phyloP scores from a whole-genome alignment of 352 stramenopile species.

The Thalassiosira oceanica region DNA sequence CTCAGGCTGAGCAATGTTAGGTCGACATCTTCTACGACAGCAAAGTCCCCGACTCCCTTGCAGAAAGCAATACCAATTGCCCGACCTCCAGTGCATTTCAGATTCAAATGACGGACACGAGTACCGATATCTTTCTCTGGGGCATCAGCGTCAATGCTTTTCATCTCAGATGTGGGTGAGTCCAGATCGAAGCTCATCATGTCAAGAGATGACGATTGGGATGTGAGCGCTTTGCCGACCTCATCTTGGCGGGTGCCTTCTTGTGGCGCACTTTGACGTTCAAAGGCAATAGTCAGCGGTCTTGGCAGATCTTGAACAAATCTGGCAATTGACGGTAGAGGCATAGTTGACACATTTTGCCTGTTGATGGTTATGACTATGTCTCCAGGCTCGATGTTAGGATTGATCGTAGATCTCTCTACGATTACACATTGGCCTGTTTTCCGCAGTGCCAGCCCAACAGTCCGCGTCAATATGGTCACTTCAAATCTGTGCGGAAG shows the following conservation, averaged over 20 bases:
- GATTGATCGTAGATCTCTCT: slow-evolving; percentile 18
- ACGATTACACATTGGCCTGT: slow-evolving; percentile 27
- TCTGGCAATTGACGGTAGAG: slow-evolving; percentile 26
- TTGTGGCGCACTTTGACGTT: background rate
- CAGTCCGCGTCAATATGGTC: slow-evolving; percentile 29
- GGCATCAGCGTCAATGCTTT: background rate
- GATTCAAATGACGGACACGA: slow-evolving; percentile 8
- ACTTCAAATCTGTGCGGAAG: slow-evolving; percentile 35
- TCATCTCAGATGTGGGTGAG: background rate
- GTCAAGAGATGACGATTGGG: slow-evolving; percentile 21
- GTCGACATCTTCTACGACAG: slow-evolving; percentile 41
- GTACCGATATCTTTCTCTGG: no score
- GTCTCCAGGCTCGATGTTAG: slow-evolving; percentile 32
- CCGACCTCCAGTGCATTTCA: slow-evolving; percentile 9
- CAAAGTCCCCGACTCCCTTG: slow-evolving; percentile 33
- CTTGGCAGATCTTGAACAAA: slow-evolving; percentile 30
- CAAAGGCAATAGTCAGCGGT: slow-evolving; percentile 34
- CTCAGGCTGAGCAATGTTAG: slow-evolving; percentile 14
- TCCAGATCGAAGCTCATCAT: background rate
- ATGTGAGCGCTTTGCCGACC: slow-evolving; percentile 4
- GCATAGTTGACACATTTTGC: slow-evolving; percentile 18
- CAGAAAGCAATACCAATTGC: slow-evolving; percentile 24
- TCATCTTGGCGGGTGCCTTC: background rate
- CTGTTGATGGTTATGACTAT: slow-evolving; percentile 29
- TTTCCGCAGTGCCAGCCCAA: slow-evolving; percentile 42